Base-by-base conservation (phyloP, 2,329 filamentous ascomycete species). In the Trichoderma sp. region DNA sequence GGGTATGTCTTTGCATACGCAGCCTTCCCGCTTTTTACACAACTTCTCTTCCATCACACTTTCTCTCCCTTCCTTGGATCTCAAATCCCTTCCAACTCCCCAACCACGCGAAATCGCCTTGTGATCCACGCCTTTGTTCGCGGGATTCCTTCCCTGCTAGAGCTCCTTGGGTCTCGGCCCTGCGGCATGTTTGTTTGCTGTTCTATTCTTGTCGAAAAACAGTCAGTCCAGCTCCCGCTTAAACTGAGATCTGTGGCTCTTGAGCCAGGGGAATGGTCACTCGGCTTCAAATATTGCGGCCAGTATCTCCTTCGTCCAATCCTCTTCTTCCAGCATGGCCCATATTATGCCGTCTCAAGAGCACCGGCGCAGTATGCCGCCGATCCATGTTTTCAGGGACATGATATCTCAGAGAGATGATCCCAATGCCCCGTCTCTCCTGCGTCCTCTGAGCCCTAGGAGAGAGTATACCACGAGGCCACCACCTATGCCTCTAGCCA, bases 401-500 rank as follows among this genome's bases (percentile, higher is more conserved):
- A 19, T 49, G n/a, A 71, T 70, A 56, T 71, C 72, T 57, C 70
- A 69, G 64, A 65, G 65, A 49, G 49, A 8, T 27, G 43, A 55
- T 24, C 47, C 60, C 10, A 60, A 66, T 5, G n/a, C 68, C 19
- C 47, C 37, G 14, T 35, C 40, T 52, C 31, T 40, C 11, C 55
- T 55, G 40, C 52, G 47, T 3, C 58, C 29, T 24, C 31, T 43
- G 37, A 68, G 63, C 53, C 57, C 65, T 11, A 10, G 62, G 8
- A 47, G 27, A 31, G 60, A 37, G 21, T 31, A 7, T n/a, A 52
- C 13, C 43, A 71, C 73, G 56, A 77, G 80, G 73, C 86, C 85
- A 75, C 81, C 85, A 70, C 78, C 83, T 49, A 80, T 81, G 56
- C 81, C 83, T 62, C 82, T 84, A 75, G 81, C 82, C 71, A 79